Evolutionary conservation across 2,329 filamentous ascomycete genomes (phyloP).

Genomic region (Pestalotiopsis sp.): DNA sequence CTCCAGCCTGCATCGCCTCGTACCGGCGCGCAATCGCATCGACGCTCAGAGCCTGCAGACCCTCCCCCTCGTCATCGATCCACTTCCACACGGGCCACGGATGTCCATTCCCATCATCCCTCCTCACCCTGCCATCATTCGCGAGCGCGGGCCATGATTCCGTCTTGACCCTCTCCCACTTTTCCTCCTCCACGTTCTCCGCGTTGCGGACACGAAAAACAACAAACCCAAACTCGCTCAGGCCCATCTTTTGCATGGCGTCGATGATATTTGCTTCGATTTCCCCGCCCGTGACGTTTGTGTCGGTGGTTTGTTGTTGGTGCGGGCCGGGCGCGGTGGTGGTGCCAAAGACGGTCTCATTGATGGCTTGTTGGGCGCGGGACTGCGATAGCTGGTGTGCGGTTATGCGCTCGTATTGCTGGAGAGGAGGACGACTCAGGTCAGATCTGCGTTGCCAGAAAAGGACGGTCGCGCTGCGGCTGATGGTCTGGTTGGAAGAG

Average conservation of each 20-base stretch:
- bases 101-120: not conserved
- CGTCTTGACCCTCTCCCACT: not conserved
- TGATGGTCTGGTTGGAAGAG: not conserved
- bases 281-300: not conserved
- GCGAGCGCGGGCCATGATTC: not conserved
- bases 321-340: not conserved
- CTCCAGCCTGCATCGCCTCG: not conserved
- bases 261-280: not conserved
- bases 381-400: not conserved
- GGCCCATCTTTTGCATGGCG: not conserved
- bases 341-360: not conserved
- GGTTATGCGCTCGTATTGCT: not conserved
- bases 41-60: not conserved
- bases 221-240: not conserved
- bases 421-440: not conserved
- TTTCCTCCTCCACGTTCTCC: not conserved
- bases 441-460: not conserved
- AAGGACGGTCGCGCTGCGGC: not conserved
- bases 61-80: not conserved
- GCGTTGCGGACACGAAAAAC: not conserved
- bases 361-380: not conserved
- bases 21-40: not conserved
- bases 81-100: not conserved
- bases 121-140: not conserved
- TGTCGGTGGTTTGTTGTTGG: not conserved